These are phyloP conservation scores for Fusarium secorum DNA, from an alignment of 2,329 filamentous ascomycete genomes.

Conservation along the genomic window DNA sequence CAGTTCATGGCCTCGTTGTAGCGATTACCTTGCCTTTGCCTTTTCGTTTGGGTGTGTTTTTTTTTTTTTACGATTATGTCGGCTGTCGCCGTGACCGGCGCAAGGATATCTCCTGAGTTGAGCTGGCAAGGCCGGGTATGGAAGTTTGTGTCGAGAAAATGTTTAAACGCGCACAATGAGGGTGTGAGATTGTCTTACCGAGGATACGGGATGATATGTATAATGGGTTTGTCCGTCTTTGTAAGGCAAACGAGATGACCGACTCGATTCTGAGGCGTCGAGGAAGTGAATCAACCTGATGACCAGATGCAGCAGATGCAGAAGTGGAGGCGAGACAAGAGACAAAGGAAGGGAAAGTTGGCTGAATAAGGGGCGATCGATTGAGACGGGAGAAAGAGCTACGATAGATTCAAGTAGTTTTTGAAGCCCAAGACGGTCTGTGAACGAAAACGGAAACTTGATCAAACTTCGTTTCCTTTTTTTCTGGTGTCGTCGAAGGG, in stretches of 20 bases:
- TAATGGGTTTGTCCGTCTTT: constrained; percentile 26
- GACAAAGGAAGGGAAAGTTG: not conserved
- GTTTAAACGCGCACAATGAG: not conserved
- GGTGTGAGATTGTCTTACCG: constrained; percentile 28
- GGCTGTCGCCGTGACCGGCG: constrained; percentile 23
- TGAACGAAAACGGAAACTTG: not conserved
- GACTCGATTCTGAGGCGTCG: constrained; percentile 9
- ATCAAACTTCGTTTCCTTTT: constrained; percentile 3
- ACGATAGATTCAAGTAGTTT: not conserved
- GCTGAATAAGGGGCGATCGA: not conserved
- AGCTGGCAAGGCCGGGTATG: constrained; percentile 12
- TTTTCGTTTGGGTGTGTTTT: constrained; percentile 7
- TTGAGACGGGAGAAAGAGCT: not conserved
- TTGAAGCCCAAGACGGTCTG: constrained; percentile 7
- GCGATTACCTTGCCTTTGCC: constrained; percentile 1
- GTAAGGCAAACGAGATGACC: not conserved
- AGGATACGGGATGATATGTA: not conserved
- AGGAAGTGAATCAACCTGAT: constrained; percentile 17
- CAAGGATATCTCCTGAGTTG: constrained; percentile 11
- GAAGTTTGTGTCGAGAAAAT: not conserved
- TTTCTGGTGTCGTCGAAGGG: not conserved
- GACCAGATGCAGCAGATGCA: constrained; percentile 21
- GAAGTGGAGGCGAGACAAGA: constrained; percentile 16
- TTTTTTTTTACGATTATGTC: not conserved
- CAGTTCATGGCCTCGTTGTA: constrained; percentile 25